A percentile compares a stretch with the other conserved stretches of the same genome.
phyloP scores from a whole-genome alignment of 768 basidiomycete genomes.

The Amanita thiersii region DNA sequence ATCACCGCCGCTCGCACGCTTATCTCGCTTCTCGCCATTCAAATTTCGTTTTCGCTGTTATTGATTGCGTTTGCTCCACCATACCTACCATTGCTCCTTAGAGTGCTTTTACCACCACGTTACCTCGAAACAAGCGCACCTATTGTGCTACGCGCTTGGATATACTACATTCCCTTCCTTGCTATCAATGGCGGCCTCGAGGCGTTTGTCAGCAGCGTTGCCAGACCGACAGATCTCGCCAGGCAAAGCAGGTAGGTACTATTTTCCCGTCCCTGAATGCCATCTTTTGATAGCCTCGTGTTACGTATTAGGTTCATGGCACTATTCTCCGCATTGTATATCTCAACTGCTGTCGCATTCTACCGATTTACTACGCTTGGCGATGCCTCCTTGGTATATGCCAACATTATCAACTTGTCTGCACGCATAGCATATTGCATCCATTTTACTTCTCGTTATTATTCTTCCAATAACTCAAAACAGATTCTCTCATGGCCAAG shows the following conservation, averaged over 20 bases:
- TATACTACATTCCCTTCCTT: conserved; percentile 85
- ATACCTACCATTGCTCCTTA: conserved; percentile 63
- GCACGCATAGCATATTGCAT: conserved; percentile 56
- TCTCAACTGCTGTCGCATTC: conserved; percentile 38
- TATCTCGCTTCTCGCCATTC: conserved; percentile 52
- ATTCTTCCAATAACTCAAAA: conserved; percentile 1
- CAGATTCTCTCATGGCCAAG: conserved; percentile 5
- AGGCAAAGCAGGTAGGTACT: conserved; percentile 51
- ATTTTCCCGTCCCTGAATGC: neutral
- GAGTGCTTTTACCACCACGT: conserved; percentile 60
- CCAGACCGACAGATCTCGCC: conserved; percentile 56
- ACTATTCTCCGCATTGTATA: conserved; percentile 64
- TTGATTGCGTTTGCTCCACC: conserved; percentile 68
- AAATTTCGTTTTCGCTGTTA: conserved; percentile 59
- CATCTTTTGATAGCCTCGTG: conserved; percentile 7
- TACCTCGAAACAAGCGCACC: conserved; percentile 78
- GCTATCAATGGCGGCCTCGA: conserved; percentile 89
- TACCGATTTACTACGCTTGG: conserved; percentile 39
- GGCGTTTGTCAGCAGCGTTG: conserved; percentile 80
- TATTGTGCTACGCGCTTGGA: conserved; percentile 66
- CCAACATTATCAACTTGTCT: conserved; percentile 62
- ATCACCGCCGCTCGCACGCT: conserved; percentile 44
- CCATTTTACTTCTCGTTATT: conserved; percentile 42
- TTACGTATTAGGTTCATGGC: conserved; percentile 57
- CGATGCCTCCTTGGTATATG: conserved; percentile 67